Evolutionary conservation across 2,329 filamentous ascomycete genomes (phyloP).

Genomic region (Xylaria sp.): DNA sequence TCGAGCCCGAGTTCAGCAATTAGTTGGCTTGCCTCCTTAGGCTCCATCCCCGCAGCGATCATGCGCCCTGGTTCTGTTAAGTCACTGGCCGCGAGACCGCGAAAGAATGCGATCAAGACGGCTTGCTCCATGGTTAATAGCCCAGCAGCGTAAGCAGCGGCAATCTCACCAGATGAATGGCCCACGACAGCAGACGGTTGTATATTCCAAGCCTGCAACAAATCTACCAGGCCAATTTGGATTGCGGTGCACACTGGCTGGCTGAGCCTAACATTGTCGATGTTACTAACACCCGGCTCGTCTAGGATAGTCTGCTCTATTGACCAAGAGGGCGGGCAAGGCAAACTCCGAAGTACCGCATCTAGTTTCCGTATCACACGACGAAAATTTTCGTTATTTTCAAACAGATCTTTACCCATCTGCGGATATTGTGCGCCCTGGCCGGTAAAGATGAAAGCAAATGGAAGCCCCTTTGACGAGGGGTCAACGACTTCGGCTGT

Average conservation of each 20-base stretch:
- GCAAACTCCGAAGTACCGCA: too few relatives aligned
- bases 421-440: too few relatives aligned
- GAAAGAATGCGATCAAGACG: conserved; percentile 34
- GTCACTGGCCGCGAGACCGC: background rate
- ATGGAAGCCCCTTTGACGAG: too few relatives aligned
- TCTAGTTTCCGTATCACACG: too few relatives aligned
- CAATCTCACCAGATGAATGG: conserved; percentile 53
- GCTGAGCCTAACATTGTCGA: background rate
- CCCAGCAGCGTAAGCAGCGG: conserved; percentile 55
- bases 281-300: background rate
- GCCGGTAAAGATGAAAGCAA: too few relatives aligned
- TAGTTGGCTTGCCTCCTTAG: background rate
- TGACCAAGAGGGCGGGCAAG: background rate
- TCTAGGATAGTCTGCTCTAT: background rate
- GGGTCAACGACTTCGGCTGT: too few relatives aligned
- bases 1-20: background rate
- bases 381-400: background rate
- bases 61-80: background rate
- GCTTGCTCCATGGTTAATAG: conserved; percentile 33
- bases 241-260: conserved; percentile 4
- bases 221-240: background rate
- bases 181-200: conserved; percentile 29
- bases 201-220: conserved; percentile 29
- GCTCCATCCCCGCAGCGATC: background rate
- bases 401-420: too few relatives aligned